These are phyloP conservation scores for Thelonectria blattea DNA, from an alignment of 2,329 filamentous ascomycete genomes.

Conservation along the genomic window DNA sequence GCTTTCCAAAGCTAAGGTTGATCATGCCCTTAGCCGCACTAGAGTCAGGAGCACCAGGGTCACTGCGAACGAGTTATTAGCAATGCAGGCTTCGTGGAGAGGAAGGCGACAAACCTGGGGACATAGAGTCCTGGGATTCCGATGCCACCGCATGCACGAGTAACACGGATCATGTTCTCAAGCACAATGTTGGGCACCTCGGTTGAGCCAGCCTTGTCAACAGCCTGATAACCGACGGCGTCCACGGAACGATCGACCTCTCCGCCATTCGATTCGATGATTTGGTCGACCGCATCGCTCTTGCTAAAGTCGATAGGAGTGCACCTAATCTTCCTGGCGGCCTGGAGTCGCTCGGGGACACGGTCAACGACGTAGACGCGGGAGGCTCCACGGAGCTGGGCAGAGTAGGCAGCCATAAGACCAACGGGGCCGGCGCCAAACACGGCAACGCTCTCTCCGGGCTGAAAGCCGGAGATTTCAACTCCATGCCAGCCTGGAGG, in stretches of 20 bases:
- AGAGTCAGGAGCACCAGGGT: constrained; percentile 68
- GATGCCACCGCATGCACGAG: constrained; percentile 64
- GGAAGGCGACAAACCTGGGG: constrained; percentile 39
- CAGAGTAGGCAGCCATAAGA: constrained; percentile 70
- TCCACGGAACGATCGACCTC: constrained; percentile 71
- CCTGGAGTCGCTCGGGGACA: constrained; percentile 63
- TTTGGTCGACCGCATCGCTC: constrained; percentile 64
- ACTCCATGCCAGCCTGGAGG: constrained; percentile 60
- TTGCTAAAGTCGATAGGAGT: constrained; percentile 66
- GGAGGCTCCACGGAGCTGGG: constrained; percentile 64
- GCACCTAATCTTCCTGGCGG: constrained; percentile 67
- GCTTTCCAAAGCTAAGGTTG: constrained; percentile 68
- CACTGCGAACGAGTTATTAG: constrained; percentile 44
- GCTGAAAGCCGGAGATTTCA: constrained; percentile 62
- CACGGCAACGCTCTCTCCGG: constrained; percentile 67
- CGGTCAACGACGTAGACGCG: constrained; percentile 68
- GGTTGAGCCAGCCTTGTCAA: constrained; percentile 58
- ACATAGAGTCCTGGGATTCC: constrained; percentile 63
- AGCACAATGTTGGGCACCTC: constrained; percentile 68
- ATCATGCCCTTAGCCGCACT: constrained; percentile 68
- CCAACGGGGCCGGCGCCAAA: constrained; percentile 71
- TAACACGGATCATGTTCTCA: constrained; percentile 68
- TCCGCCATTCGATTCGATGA: constrained; percentile 62
- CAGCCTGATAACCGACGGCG: constrained; percentile 70
- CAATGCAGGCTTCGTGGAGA: background rate